Evolutionary conservation across 306 rosid species (phyloP).

Genomic region (Corylus avellana): DNA sequence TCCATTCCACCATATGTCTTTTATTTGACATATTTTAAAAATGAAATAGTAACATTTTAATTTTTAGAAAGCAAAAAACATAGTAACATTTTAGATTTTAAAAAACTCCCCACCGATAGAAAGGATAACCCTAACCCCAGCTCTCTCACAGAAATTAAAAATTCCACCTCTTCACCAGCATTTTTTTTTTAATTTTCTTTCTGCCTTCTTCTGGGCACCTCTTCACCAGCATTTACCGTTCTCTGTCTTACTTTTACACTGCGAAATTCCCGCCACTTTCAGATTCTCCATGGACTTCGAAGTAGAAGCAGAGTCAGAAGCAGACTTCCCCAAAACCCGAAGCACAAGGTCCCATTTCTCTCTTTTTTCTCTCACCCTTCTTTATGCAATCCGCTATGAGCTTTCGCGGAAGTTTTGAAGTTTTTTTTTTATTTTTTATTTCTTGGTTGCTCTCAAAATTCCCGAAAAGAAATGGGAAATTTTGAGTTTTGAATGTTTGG

Average conservation of each 20-base stretch:
- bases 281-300: constrained; percentile 29
- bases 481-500: background rate
- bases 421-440: background rate
- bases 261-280: constrained; percentile 20
- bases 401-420: background rate
- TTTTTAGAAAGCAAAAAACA: too few relatives aligned
- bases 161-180: too few relatives aligned
- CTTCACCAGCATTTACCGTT: background rate
- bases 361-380: background rate
- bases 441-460: background rate
- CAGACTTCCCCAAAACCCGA: constrained; percentile 20
- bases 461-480: background rate
- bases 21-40: too few relatives aligned
- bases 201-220: background rate
- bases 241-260: background rate
- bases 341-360: constrained; percentile 29
- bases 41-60: too few relatives aligned
- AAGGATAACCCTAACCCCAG: too few relatives aligned
- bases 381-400: background rate
- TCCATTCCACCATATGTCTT: too few relatives aligned
- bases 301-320: background rate
- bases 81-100: too few relatives aligned
- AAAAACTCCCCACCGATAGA: too few relatives aligned
- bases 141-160: too few relatives aligned
- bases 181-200: too few relatives aligned